Base-by-base conservation (phyloP, 345 rosid genomes). In the Pistacia vera region DNA sequence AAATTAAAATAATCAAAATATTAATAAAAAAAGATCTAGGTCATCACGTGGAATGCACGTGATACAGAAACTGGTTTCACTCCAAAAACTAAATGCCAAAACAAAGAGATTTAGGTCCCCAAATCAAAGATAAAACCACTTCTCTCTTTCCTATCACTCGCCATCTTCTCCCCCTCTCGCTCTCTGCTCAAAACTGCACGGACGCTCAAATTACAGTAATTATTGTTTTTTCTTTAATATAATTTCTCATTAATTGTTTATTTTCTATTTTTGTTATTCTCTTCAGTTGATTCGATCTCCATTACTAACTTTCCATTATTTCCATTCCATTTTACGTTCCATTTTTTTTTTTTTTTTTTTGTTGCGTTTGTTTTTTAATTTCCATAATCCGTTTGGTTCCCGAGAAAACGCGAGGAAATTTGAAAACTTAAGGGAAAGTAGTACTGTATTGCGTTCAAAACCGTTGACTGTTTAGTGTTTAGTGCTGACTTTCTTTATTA, bases 131-230 rank as follows among this genome's bases (percentile, higher is more conserved):
- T 64, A 68, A 28, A 22, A 16, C 36, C 1, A 30, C 14, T 14
- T 3, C 41, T 13, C 59, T 51, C 55, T 12, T 51, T 2, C 3
- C 16, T 51, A 5, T 17, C 57, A 16, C 57, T 12, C 1, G 0
- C 57, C n/a, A 1, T 1, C 18, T 14, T 5, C 20, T 38, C 51
- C 17, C 66, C 35, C 8, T 38, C 72, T 44, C 9, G 6, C 1
- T 9, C 60, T 3, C 46, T 14, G 72, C 60, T 52, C 25, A 18
- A 68, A 68, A 68, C 14, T 52, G 72, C 30, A 68, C 72, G 72
- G 72, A 16, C 72, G 5, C 59, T 30, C 5, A 3, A 18, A 41
- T 41, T 4, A 11, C 11, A 4, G 1, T 44, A 17, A 16, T 49
- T 30, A 30, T 63, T 63, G 1, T 13, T 35, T 7, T 63, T 14